Evolutionary conservation across 129 eudicot species (phyloP).

Genomic region (Apium graveolens): DNA sequence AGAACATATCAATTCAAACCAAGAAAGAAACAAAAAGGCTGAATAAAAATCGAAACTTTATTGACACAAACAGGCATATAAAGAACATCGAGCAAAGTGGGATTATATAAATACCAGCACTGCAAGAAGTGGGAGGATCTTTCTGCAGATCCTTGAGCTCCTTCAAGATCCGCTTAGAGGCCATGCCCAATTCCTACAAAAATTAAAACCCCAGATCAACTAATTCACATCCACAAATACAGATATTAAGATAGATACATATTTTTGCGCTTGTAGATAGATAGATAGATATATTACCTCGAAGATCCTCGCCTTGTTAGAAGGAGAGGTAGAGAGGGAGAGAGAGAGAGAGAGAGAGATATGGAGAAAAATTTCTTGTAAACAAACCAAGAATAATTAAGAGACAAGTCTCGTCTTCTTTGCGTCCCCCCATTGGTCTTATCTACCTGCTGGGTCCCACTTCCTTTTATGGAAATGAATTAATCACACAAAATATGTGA

Average conservation of each 20-base stretch:
- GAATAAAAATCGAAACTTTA: slow-evolving; percentile 1
- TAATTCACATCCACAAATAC: neutral
- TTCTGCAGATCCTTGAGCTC: slow-evolving; percentile 16
- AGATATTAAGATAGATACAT: neutral
- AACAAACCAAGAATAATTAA: neutral
- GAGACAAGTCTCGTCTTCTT: neutral
- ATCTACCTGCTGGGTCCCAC: slow-evolving; percentile 2
- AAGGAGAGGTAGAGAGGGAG: neutral
- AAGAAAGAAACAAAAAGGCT: neutral
- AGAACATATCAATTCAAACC: neutral
- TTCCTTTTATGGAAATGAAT: neutral
- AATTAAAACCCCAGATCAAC: slow-evolving; percentile 7
- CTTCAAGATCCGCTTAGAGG: slow-evolving; percentile 16
- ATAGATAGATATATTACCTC: too few species aligned
- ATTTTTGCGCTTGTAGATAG: neutral
- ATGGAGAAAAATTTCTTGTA: neutral
- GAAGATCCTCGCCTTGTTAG: slow-evolving; percentile 4
- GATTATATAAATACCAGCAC: neutral
- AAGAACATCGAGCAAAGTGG: neutral
- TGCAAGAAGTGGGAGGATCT: slow-evolving; percentile 14
- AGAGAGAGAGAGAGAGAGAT: neutral
- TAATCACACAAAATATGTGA: too few species aligned
- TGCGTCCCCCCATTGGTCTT: slow-evolving; percentile 7
- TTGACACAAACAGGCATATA: neutral
- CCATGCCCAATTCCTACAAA: slow-evolving; percentile 4